A percentile compares a stretch with the other conserved stretches of the same genome.
phyloP scores from a whole-genome alignment of 441 rosid genomes.

The Euphorbia celastroides region DNA sequence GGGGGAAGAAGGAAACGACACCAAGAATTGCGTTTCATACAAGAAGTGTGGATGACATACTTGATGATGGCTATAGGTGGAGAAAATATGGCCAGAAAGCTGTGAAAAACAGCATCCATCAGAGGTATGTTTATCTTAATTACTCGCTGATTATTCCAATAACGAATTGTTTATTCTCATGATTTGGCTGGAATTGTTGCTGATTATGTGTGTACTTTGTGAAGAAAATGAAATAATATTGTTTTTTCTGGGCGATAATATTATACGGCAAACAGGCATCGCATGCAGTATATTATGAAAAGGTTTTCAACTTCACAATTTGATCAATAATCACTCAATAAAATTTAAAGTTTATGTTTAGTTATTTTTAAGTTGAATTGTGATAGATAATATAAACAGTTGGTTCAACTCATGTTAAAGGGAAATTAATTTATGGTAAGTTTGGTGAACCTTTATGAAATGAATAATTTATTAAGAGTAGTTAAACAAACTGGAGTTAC shows the following conservation, averaged over 20 bases:
- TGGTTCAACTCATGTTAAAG: background rate
- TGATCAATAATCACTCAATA: no score
- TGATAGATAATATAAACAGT: no score
- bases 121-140: background rate
- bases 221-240: no score
- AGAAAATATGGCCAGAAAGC: slow-evolving; percentile 19
- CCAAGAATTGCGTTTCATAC: slow-evolving; percentile 16
- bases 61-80: no score
- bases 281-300: no score
- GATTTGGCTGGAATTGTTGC: background rate
- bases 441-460: no score
- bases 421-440: no score
- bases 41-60: slow-evolving; percentile 14
- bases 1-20: slow-evolving; percentile 4
- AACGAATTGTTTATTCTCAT: background rate
- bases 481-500: no score
- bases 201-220: background rate
- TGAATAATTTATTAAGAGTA: no score
- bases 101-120: slow-evolving; percentile 13
- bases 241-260: background rate
- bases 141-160: background rate
- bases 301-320: no score
- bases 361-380: no score
- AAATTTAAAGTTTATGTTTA: background rate
- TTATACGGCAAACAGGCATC: no score